Conservation (phyloP, 352 stramenopile species). For the Phytopythium ostracodes region DNA sequence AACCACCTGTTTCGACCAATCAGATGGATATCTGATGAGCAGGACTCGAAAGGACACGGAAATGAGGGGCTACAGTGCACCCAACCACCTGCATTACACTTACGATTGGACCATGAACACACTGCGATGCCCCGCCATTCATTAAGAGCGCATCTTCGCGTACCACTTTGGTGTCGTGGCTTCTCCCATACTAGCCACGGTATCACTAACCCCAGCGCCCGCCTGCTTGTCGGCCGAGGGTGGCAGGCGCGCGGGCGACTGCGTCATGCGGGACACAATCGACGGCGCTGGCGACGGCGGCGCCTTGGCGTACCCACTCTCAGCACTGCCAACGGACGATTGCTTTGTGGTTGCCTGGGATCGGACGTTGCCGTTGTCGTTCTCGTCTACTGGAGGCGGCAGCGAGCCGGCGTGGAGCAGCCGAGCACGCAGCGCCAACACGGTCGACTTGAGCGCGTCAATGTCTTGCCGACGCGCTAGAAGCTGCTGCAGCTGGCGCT, state of each 20-base stretch:
- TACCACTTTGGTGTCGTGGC: constrained; percentile 43
- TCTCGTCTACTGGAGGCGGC: constrained; percentile 13
- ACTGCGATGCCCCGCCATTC: no score
- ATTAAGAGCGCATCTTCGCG: constrained; percentile 43
- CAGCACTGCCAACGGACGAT: not conserved
- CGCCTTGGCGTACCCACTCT: not conserved
- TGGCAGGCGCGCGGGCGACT: constrained; percentile 24
- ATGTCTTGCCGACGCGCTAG: constrained; percentile 55
- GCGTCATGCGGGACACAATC: constrained; percentile 42
- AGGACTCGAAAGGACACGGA: no score
- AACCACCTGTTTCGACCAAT: not conserved
- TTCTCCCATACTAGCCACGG: constrained; percentile 9
- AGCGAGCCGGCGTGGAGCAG: constrained; percentile 14
- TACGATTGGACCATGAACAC: not conserved
- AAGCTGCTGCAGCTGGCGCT: constrained; percentile 65
- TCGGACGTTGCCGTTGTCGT: not conserved
- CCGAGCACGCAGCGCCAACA: constrained; percentile 31
- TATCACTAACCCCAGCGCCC: constrained; percentile 2
- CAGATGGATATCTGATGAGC: not conserved
- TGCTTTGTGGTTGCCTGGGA: not conserved
- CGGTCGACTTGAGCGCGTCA: constrained; percentile 55
- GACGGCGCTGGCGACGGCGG: constrained; percentile 24
- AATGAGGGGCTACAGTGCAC: no score
- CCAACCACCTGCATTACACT: no score
- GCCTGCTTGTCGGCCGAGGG: not conserved